Percentiles rank a stretch among this genome's conserved stretches.
Evolutionary conservation across 106 monocot species (phyloP).

Genomic region (Dendrobium nobile): DNA sequence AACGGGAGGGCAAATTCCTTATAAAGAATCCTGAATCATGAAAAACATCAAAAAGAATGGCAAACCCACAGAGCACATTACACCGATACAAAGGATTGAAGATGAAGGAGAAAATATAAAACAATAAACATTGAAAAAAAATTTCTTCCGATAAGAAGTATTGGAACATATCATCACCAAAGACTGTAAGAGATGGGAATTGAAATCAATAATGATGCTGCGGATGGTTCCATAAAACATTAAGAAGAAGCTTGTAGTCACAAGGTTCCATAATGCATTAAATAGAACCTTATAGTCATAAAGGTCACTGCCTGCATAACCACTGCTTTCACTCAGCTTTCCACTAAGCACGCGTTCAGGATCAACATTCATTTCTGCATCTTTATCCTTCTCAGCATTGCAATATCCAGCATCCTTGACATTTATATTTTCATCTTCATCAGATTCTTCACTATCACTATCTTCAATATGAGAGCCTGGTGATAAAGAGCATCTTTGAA

Average conservation of each 20-base stretch:
- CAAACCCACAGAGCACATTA: not conserved
- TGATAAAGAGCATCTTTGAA: constrained; percentile 66
- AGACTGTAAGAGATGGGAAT: not conserved
- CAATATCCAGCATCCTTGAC: constrained; percentile 71
- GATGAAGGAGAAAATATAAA: not conserved
- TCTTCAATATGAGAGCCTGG: constrained; percentile 78
- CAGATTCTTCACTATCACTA: constrained; percentile 73
- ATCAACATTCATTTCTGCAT: constrained; percentile 63
- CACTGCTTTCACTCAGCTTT: constrained; percentile 98
- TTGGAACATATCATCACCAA: not conserved
- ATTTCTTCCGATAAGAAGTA: not conserved
- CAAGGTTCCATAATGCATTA: not conserved
- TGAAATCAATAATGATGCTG: not conserved
- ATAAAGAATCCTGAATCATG: not conserved
- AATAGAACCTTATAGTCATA: constrained; percentile 92
- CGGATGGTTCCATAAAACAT: not conserved
- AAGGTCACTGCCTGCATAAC: constrained; percentile 92
- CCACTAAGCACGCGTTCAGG: constrained; percentile 78
- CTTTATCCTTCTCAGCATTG: constrained; percentile 68
- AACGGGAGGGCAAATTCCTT: not conserved
- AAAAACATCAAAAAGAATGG: not conserved
- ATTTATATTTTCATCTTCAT: constrained; percentile 56
- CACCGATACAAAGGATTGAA: not conserved
- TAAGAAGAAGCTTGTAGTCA: not conserved
- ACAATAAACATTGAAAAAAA: not conserved